These are phyloP conservation scores for Rugosomyces carneus DNA, from an alignment of 1,284 basidiomycete genomes.

Conservation along the genomic window DNA sequence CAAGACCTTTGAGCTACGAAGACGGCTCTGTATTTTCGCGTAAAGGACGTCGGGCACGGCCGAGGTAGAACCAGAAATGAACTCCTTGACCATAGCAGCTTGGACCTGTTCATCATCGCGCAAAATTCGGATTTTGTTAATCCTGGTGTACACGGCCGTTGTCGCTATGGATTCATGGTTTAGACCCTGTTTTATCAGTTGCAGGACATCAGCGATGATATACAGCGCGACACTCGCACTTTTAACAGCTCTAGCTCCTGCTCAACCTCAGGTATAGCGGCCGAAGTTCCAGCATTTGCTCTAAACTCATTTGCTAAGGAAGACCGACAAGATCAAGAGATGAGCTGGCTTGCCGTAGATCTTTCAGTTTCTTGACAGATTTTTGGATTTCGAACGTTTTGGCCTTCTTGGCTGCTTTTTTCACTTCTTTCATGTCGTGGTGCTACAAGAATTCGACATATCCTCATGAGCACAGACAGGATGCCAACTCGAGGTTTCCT, in stretches of 20 bases:
- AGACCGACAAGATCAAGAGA: background rate
- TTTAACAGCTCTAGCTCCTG: slow-evolving; percentile 66
- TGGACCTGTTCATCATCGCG: slow-evolving; percentile 40
- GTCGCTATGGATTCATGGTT: slow-evolving; percentile 55
- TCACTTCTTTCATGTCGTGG: slow-evolving; percentile 61
- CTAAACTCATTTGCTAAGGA: slow-evolving; percentile 22
- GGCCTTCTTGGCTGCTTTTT: slow-evolving; percentile 74
- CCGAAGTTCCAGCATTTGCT: slow-evolving; percentile 33
- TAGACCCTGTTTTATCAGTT: slow-evolving; percentile 38
- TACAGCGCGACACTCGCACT: slow-evolving; percentile 30
- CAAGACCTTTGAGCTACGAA: slow-evolving; percentile 73
- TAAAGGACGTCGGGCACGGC: slow-evolving; percentile 36
- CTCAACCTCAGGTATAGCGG: slow-evolving; percentile 51
- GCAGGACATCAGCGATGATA: background rate
- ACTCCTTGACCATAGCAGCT: slow-evolving; percentile 37
- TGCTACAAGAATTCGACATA: slow-evolving; percentile 38
- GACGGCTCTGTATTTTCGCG: slow-evolving; percentile 64
- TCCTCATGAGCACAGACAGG: slow-evolving; percentile 44
- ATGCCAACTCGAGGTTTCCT: slow-evolving; percentile 44
- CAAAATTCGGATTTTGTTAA: slow-evolving; percentile 67
- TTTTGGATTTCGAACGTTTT: slow-evolving; percentile 82
- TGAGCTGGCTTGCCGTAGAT: slow-evolving; percentile 43
- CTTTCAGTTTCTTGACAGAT: slow-evolving; percentile 78
- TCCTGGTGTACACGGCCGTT: slow-evolving; percentile 61
- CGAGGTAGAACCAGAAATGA: slow-evolving; percentile 27